Base-by-base conservation (phyloP, 768 basidiomycete species). In the Pholiota molesta region DNA sequence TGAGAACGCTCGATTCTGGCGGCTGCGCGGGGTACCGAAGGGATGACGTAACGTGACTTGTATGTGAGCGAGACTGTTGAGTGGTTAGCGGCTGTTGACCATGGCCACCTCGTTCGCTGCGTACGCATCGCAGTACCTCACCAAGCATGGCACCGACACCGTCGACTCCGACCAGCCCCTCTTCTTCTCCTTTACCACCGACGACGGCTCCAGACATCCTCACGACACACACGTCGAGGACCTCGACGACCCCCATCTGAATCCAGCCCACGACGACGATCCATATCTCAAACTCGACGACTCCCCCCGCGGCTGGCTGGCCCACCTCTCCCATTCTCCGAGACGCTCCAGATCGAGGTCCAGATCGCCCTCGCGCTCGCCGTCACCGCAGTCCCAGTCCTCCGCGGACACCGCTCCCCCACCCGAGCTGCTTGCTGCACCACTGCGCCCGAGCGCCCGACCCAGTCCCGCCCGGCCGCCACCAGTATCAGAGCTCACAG, bases 111-210 rank as follows among this genome's bases (percentile, higher is more conserved):
- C 91, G 39, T 93, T 93, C 75, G 88, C 90, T 66, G 86, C 86
- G 55, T 92, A 90, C 78, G 91, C 91, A 54, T 92, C 91, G 47
- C 90, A 92, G 68, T 92, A 92, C 72, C 79, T 93, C 73, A 87
- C 68, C 81, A 75, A 54, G 62, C 69, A 61, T 52, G 59, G 59
- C 66, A 78, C 79, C 60, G 79, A 84, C 39, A 84, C 82, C 66
- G 76, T 84, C 68, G 82, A 84, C 42, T 83, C 86, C 21, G 87
- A 86, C 40, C 91, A 92, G 75, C 92, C 92, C 57, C 84, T 94
- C 74, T 94, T 94, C 81, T 94, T 91, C 81, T 94, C 92, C 19
- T 93, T 94, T 74, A 88, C 88, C 49, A 91, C 91, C 64, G 90
- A 91, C 76, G 89, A 82, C 58, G 86, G 79, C 62, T 72, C 83